Evolutionary conservation across 1,284 basidiomycete species (phyloP), one percentile per base, ranked within the genome.

Genomic region (Tilletiaria anomala): DNA sequence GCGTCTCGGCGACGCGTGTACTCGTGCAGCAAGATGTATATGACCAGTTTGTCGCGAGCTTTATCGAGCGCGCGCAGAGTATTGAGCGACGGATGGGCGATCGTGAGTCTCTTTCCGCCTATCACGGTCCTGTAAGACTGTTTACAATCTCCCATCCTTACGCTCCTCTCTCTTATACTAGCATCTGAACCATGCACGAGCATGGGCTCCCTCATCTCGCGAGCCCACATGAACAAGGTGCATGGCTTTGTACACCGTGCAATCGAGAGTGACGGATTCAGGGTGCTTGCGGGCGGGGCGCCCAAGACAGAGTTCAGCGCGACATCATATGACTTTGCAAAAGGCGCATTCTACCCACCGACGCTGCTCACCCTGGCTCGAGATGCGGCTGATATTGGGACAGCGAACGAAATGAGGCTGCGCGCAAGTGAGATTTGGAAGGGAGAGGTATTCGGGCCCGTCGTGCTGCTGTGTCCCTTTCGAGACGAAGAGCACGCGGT

Each of bases 391-490:
- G 26, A 29, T 8, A 29, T n/a, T 8, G 8, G n/a, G 10, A 29
- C 26, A 8, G 8, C 26, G 26, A 29, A 8, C 10, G 26, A 29
- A 29, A n/a, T n/a, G n/a, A n/a, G n/a, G n/a, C 11, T 48, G 1
- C 38, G 45, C 3, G 32, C 39, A 29, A 44, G 80, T 54, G 74
- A 75, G 35, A 67, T 85, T 15, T 86, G 83, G 83, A 69, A 75
- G 54, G 81, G 85, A 64, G 83, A 86, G 61, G 71, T 83, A 12
- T 83, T 84, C 56, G 82, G 81, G 1, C 80, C 82, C 1, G 80
- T 84, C 5, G 76, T 83, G 2, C 75, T 81, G 4, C 38, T 44
- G 5, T 35, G 38, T 1, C 44, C 40, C 18, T 50, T 44, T 35
- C 23, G 32, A n/a, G 70, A 71, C 24, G 80, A 83, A 45, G 59